These are phyloP conservation scores for Mycosphaerella sp. DNA, from an alignment of 2,329 filamentous ascomycete genomes.

Conservation along the genomic window DNA sequence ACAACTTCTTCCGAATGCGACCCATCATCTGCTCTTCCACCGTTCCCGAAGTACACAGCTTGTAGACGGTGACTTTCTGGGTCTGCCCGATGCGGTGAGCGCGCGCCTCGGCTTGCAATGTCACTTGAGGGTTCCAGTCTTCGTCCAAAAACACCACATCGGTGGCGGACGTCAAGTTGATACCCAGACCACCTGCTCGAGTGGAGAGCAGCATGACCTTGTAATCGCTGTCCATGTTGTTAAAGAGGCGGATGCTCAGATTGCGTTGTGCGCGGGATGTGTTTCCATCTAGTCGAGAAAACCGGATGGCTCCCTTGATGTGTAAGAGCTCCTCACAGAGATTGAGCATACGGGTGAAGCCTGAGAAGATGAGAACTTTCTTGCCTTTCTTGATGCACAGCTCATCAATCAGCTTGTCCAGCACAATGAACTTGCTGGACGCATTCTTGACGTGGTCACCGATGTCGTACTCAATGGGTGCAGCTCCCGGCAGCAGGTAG, in stretches of 20 bases:
- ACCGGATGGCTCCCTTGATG: conserved; percentile 43
- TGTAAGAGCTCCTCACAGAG: conserved; percentile 48
- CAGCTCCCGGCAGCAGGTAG: conserved; percentile 45
- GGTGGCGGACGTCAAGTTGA: conserved; percentile 50
- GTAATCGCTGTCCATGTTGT: conserved; percentile 41
- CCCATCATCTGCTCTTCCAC: conserved; percentile 56
- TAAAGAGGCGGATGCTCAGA: conserved; percentile 50
- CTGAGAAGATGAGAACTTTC: conserved; percentile 54
- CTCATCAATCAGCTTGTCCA: conserved; percentile 48
- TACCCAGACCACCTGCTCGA: conserved; percentile 50
- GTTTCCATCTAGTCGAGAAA: conserved; percentile 47
- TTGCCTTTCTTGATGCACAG: conserved; percentile 46
- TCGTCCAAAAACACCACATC: conserved; percentile 54
- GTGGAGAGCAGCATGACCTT: conserved; percentile 53
- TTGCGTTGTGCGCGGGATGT: conserved; percentile 47
- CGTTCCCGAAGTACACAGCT: conserved; percentile 51
- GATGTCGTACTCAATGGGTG: conserved; percentile 43
- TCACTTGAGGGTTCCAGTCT: conserved; percentile 52
- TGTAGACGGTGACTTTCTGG: conserved; percentile 50
- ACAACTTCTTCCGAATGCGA: conserved; percentile 56
- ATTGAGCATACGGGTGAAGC: conserved; percentile 48
- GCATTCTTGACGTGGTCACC: conserved; percentile 46
- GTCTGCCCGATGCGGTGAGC: conserved; percentile 53
- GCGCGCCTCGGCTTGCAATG: conserved; percentile 50
- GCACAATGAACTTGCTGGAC: conserved; percentile 52